phyloP scores from a whole-genome alignment of 2,329 filamentous ascomycete genomes.

The Blumeria hordei region DNA sequence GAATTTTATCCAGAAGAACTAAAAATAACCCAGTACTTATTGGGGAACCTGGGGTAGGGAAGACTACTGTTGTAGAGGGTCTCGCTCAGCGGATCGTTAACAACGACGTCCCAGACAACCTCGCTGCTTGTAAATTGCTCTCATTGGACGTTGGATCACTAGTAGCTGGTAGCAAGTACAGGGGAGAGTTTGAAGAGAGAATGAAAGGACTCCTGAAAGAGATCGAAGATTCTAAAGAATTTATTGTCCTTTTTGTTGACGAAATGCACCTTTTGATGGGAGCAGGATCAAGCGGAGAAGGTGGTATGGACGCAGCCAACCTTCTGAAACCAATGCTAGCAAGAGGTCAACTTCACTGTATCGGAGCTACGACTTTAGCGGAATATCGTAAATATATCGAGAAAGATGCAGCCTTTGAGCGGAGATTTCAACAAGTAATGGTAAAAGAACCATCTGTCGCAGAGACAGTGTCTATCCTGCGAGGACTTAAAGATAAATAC shows the following conservation, averaged over 20 bases:
- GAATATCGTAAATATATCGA: conserved; percentile 99
- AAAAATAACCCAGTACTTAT: conserved; percentile 99
- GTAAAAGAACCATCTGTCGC: conserved; percentile 78
- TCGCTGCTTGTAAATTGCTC: conserved; percentile 79
- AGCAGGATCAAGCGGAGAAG: conserved; percentile 78
- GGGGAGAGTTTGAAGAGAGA: conserved; percentile 93
- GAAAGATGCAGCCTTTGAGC: conserved; percentile 93
- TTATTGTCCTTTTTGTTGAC: conserved; percentile 94
- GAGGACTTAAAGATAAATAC: conserved; percentile 92
- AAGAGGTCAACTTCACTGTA: conserved; percentile 88
- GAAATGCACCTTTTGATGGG: conserved; percentile 98
- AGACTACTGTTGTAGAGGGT: conserved; percentile 94
- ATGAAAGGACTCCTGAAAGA: conserved; percentile 99
- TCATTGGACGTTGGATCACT: conserved; percentile 88
- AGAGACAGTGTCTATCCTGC: conserved; percentile 93
- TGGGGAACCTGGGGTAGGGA: conserved; percentile 92
- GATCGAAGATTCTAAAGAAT: conserved; percentile 81
- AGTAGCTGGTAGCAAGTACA: conserved; percentile 93
- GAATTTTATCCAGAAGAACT: conserved; percentile 76
- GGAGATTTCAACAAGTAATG: conserved; percentile 92
- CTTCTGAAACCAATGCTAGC: conserved; percentile 95
- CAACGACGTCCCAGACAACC: conserved; percentile 81
- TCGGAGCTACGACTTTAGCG: conserved; percentile 80
- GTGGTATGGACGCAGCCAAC: conserved; percentile 97
- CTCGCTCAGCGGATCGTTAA: conserved; percentile 91